Percentiles rank a stretch among this genome's conserved stretches.
Conservation (phyloP, 2,329 filamentous ascomycete genomes). For the Penicillium sumatraense region DNA sequence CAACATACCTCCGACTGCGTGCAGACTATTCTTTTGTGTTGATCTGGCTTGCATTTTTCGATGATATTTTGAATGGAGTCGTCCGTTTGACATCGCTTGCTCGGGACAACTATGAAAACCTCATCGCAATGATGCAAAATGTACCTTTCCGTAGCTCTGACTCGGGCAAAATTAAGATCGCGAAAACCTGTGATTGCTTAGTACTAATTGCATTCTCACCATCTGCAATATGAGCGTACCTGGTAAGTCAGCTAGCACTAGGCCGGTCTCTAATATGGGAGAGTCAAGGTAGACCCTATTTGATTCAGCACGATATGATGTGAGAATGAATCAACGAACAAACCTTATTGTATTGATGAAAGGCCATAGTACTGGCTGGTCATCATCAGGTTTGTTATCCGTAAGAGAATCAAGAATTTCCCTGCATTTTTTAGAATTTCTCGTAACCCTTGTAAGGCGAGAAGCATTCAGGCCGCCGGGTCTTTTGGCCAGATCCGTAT, state of each 20-base stretch:
- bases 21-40: constrained; percentile 10
- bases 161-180: constrained; percentile 15
- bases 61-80: constrained; percentile 4
- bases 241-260: constrained; percentile 13
- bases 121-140: constrained; percentile 13
- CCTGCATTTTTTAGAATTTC: not conserved
- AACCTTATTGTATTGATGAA: constrained; percentile 16
- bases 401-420: not conserved
- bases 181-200: constrained; percentile 6
- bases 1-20: constrained; percentile 16
- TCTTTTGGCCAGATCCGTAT: not conserved
- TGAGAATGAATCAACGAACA: constrained; percentile 1
- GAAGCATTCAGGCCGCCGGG: not conserved
- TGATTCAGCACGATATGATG: too few species aligned
- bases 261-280: constrained; percentile 6
- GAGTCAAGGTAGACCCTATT: not conserved
- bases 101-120: constrained; percentile 9
- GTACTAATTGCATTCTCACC: too few species aligned
- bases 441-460: not conserved
- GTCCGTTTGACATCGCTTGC: not conserved
- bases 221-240: too few species aligned
- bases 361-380: constrained; percentile 11
- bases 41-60: constrained; percentile 1
- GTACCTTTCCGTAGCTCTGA: constrained; percentile 11
- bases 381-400: not conserved